These are phyloP conservation scores for Isabelozyma heimii DNA, from an alignment of 805 yeast genomes.

Conservation along the genomic window DNA sequence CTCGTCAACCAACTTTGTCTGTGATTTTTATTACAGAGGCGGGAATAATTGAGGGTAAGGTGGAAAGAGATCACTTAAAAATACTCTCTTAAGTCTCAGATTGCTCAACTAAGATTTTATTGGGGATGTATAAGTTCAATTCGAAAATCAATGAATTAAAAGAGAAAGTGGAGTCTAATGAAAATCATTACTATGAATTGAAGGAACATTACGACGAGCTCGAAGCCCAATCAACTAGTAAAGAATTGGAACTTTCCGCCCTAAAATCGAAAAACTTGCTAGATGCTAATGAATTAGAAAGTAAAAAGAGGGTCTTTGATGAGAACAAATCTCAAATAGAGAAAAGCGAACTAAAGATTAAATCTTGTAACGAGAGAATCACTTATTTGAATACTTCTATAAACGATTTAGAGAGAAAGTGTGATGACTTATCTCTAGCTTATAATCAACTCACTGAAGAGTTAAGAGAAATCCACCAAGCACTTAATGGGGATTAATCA, in stretches of 20 bases:
- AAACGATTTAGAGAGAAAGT: constrained; percentile 8
- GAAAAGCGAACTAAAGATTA: constrained; percentile 2
- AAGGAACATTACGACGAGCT: constrained; percentile 4
- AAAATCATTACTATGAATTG: constrained; percentile 10
- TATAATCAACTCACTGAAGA: constrained; percentile 7
- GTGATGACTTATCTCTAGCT: constrained; percentile 4
- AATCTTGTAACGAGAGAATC: constrained; percentile 5
- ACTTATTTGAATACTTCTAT: constrained; percentile 5
- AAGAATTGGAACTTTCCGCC: constrained; percentile 8
- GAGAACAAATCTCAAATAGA: constrained; percentile 3
- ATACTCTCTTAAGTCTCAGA: too few species aligned
- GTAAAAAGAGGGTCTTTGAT: constrained; percentile 8
- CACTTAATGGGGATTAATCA: constrained; percentile 3
- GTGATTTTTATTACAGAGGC: too few species aligned
- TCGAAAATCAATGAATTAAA: constrained; percentile 10
- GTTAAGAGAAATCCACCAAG: constrained; percentile 10
- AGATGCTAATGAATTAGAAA: constrained; percentile 3
- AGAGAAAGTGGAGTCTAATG: constrained; percentile 7
- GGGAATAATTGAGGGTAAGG: too few species aligned
- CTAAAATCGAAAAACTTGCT: background rate
- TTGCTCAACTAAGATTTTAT: too few species aligned
- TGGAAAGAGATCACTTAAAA: too few species aligned
- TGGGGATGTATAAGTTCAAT: constrained; percentile 11
- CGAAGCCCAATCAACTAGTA: constrained; percentile 9
- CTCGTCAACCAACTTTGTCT: background rate